phyloP scores from a whole-genome alignment of 2,329 filamentous ascomycete genomes.

The Monilinia aucupariae region DNA sequence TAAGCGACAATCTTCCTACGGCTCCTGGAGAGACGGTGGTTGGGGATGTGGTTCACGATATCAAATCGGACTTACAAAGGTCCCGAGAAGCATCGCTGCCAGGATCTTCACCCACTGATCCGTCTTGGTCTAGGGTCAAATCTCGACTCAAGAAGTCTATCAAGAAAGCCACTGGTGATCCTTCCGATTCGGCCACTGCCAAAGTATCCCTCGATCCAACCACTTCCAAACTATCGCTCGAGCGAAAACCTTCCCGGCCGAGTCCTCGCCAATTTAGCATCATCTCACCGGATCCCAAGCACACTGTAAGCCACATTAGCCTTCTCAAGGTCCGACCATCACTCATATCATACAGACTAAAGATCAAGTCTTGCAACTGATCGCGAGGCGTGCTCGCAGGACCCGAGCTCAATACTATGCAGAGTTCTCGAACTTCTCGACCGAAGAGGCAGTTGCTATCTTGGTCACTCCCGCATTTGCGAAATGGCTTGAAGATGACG shows the following conservation, averaged over 20 bases:
- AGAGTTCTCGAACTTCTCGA: background rate
- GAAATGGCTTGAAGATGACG: conserved; percentile 31
- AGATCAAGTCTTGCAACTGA: background rate
- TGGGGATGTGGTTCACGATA: background rate
- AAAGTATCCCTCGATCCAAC: background rate
- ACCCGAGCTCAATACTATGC: background rate
- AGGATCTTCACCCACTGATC: background rate
- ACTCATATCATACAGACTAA: conserved; percentile 15
- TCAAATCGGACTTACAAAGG: background rate
- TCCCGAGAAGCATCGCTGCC: background rate
- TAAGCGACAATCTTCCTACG: background rate
- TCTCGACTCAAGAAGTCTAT: background rate
- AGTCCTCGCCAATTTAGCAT: conserved; percentile 16
- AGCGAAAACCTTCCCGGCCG: background rate
- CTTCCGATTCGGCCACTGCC: background rate
- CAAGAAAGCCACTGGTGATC: background rate
- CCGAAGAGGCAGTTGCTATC: conserved; percentile 30
- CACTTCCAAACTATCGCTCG: background rate
- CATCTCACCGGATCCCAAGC: conserved; percentile 11
- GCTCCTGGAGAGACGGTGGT: background rate
- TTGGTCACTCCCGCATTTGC: conserved; percentile 35
- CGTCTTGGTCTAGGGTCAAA: background rate
- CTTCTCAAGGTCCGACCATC: background rate
- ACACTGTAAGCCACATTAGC: conserved; percentile 5
- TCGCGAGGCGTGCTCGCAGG: background rate